phyloP scores from a whole-genome alignment of 345 rosid species.

The Camelina hispida region DNA sequence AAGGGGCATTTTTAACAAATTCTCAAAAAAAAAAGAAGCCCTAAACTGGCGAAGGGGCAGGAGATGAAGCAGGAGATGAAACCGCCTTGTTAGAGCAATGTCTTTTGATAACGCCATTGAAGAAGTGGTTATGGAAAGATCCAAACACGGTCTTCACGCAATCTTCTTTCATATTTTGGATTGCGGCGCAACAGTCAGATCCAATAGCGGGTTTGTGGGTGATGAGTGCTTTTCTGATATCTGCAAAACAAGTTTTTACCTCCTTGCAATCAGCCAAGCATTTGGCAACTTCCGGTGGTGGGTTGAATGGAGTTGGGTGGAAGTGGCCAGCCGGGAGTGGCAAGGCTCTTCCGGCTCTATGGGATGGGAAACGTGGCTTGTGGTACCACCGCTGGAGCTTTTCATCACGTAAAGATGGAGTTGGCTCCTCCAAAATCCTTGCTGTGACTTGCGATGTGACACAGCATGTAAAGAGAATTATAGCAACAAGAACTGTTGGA shows the following conservation, averaged over 20 bases:
- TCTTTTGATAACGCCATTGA: not conserved
- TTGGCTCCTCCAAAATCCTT: conserved; percentile 1
- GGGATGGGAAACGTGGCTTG: not conserved
- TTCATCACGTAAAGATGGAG: not conserved
- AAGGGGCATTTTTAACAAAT: too few relatives aligned
- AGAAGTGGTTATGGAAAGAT: conserved; percentile 14
- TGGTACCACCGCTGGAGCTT: conserved; percentile 4
- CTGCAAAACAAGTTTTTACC: conserved; percentile 9
- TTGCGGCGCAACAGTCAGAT: not conserved
- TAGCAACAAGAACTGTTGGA: conserved; percentile 1
- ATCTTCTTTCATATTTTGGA: not conserved
- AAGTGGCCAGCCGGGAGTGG: not conserved
- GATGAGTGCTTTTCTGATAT: not conserved
- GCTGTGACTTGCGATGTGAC: conserved; percentile 19
- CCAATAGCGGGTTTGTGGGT: not conserved
- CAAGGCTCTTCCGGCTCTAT: too few relatives aligned
- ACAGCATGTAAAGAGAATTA: conserved; percentile 18
- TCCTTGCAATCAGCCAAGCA: conserved; percentile 8
- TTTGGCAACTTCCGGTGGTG: not conserved
- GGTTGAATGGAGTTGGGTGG: not conserved
- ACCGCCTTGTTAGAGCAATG: not conserved
- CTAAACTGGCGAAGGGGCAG: conserved; percentile 10
- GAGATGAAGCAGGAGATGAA: not conserved
- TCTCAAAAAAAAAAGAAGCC: not conserved
- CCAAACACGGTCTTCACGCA: conserved; percentile 25